Conservation (phyloP, 2,329 filamentous ascomycete species). For the Phaeosphaeria sp. region DNA sequence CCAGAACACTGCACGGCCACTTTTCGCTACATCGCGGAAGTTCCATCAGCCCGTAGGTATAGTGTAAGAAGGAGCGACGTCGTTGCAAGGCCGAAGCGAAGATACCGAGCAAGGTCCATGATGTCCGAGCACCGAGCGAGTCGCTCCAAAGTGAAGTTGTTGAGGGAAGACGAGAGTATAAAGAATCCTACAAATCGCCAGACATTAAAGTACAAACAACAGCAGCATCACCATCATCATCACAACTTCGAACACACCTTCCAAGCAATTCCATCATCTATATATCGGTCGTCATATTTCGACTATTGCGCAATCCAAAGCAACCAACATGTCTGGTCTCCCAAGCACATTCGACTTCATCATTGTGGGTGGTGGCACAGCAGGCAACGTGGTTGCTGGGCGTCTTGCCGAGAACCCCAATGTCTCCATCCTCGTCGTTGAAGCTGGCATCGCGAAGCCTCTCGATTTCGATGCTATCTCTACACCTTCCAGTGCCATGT, state of each 20-base stretch:
- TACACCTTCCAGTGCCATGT: conserved; percentile 61
- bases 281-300: not conserved
- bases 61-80: not conserved
- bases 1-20: not conserved
- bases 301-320: not conserved
- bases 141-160: not conserved
- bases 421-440: conserved; percentile 24
- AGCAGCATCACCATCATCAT: not conserved
- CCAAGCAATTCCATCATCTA: not conserved
- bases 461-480: conserved; percentile 47
- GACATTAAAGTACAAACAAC: not conserved
- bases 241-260: not conserved
- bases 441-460: conserved; percentile 16
- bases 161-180: not conserved
- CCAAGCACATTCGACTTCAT: conserved; percentile 18
- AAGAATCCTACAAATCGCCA: not conserved
- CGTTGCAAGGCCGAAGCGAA: not conserved
- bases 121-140: not conserved
- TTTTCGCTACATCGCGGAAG: not conserved
- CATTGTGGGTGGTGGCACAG: conserved; percentile 22
- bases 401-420: conserved; percentile 25
- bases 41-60: not conserved
- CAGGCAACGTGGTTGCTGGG: conserved; percentile 23
- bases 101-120: not conserved
- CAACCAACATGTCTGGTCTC: conserved; percentile 2